Percentiles rank a stretch among this genome's conserved stretches.
Conservation (phyloP, 2,329 filamentous ascomycete species). For the Exserohilum turcica region DNA sequence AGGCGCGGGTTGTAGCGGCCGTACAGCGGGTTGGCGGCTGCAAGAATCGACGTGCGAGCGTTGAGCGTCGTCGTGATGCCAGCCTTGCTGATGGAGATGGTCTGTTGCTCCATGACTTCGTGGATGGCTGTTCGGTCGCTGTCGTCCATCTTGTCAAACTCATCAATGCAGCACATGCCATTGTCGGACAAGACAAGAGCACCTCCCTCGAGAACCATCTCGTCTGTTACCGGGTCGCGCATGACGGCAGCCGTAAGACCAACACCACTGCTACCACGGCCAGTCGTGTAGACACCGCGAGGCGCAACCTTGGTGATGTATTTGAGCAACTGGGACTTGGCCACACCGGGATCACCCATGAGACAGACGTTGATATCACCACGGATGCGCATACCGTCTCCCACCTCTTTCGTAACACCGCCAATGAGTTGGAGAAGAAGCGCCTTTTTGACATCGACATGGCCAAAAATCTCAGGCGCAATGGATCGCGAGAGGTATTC, state of each 20-base stretch:
- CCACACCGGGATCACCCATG: conserved; percentile 99
- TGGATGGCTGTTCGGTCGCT: conserved; percentile 81
- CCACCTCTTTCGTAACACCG: conserved; percentile 94
- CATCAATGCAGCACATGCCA: conserved; percentile 84
- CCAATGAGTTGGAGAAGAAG: conserved; percentile 93
- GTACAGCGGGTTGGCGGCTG: conserved; percentile 95
- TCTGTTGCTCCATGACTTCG: conserved; percentile 89
- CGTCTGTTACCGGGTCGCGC: conserved; percentile 81
- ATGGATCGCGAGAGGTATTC: conserved; percentile 96
- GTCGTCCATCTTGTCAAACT: conserved; percentile 91
- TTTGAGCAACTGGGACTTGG: conserved; percentile 96
- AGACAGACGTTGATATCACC: conserved; percentile 98
- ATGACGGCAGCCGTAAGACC: conserved; percentile 83
- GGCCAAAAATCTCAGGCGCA: conserved; percentile 94
- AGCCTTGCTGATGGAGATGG: conserved; percentile 85
- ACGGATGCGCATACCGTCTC: conserved; percentile 97
- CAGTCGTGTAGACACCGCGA: conserved; percentile 83
- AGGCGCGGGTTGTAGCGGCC: conserved; percentile 97
- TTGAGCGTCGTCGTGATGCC: conserved; percentile 97
- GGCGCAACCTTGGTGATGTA: conserved; percentile 98
- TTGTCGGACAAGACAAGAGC: conserved; percentile 81
- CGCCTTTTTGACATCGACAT: conserved; percentile 97
- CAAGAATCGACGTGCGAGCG: conserved; percentile 91
- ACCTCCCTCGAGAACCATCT: conserved; percentile 82
- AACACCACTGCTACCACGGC: conserved; percentile 79